Base-by-base conservation (phyloP, 257 asterid genomes). In the Asclepias syriaca region DNA sequence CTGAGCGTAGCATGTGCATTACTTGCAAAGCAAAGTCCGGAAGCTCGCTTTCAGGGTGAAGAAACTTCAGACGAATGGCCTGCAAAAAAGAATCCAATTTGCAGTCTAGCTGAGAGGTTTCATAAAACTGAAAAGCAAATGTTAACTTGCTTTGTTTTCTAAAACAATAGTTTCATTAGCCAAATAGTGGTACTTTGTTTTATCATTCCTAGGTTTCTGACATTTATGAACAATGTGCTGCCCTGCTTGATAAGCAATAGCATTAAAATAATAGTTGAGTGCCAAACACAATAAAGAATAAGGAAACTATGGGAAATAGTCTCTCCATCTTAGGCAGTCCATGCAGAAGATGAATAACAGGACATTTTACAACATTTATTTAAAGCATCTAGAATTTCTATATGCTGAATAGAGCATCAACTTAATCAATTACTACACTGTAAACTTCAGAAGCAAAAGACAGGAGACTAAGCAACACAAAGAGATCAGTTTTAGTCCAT, bases 41-140 rank as follows among this genome's bases (percentile, higher is more conserved):
- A 74, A 95, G 97, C 88, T 92, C 99, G 57, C 84, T 86, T 73
- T 95, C 99, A 55, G 96, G 95, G 43, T 85, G 97, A 81, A 79
- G 86, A 88, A 90, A 92, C 87, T 85, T 92, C 84, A 87, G 78
- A 66, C 92, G 87, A 76, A 87, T 86, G 58, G 96, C 96, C 99
- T 95, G 96, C 85, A 77, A 72, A 76, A 82, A 32, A 29, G 24
- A 73, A 73, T 76, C 58, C 65, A 73, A 66, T 37, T 58, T 51
- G 46, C 22, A 73, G 51, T 16, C 70, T 22, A 59, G 56, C 34
- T 40, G 66, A 69, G 46, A 46, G 49, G 58, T 24, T 64, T 60
- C 11, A n/a, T 29, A 18, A 60, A 50, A 29, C 43, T 15, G 11
- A 50, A 46, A 37, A 51, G 53, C 55, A 6, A n/a, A 24, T n/a